A percentile compares a stretch with the other conserved stretches of the same genome.
Conservation (phyloP, 2,329 filamentous ascomycete species). For the Tolypocladium tropicale region DNA sequence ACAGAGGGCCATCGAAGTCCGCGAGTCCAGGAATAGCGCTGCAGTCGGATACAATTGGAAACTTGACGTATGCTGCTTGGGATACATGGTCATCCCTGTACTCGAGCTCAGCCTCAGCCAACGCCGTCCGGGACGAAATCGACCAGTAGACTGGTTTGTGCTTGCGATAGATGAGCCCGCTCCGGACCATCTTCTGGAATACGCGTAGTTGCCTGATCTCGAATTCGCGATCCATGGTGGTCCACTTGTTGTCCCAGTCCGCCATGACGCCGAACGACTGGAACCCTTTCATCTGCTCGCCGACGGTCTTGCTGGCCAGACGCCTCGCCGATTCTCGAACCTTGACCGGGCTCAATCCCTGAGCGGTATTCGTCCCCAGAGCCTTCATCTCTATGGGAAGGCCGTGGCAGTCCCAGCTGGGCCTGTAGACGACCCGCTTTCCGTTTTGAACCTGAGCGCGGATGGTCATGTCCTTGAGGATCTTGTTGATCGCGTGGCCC, state of each 20-base stretch:
- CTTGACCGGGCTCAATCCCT: conserved; percentile 39
- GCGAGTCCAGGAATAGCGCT: conserved; percentile 22
- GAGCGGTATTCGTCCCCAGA: conserved; percentile 44
- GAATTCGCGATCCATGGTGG: conserved; percentile 67
- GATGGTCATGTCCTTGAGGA: conserved; percentile 88
- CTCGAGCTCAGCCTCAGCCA: conserved; percentile 78
- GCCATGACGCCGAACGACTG: conserved; percentile 67
- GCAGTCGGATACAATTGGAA: conserved; percentile 48
- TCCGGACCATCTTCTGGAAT: conserved; percentile 64
- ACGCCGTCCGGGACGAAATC: conserved; percentile 64
- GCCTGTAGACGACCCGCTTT: conserved; percentile 63
- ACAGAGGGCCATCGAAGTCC: conserved; percentile 40
- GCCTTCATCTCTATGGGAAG: conserved; percentile 96
- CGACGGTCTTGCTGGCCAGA: conserved; percentile 58
- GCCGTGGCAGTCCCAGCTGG: conserved; percentile 97
- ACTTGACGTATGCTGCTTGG: conserved; percentile 67
- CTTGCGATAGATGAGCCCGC: conserved; percentile 64
- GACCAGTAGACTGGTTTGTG: conserved; percentile 86
- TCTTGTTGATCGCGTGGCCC: conserved; percentile 93
- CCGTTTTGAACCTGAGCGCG: conserved; percentile 70
- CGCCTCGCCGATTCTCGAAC: conserved; percentile 55
- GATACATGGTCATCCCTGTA: conserved; percentile 69
- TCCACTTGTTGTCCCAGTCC: conserved; percentile 69
- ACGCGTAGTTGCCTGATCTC: conserved; percentile 66
- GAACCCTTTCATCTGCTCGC: conserved; percentile 65